Evolutionary conservation across 345 rosid genomes (phyloP), one percentile per base, ranked within the genome.

Genomic region (Eucalyptus decipiens): DNA sequence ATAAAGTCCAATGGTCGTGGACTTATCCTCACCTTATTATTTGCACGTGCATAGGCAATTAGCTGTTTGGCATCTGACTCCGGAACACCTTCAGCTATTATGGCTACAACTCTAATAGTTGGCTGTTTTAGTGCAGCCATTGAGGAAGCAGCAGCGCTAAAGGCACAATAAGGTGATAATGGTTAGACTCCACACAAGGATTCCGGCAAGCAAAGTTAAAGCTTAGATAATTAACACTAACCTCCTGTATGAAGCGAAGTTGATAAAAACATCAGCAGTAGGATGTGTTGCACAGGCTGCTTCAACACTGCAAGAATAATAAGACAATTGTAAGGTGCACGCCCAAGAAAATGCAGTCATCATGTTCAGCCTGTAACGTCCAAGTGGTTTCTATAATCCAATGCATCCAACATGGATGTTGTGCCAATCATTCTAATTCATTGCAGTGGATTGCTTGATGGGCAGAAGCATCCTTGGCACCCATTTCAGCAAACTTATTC

Each of bases 31-130:
- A 94, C 99, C 97, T 97, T 97, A 90, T 97, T 97, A 94, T 97
- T 97, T 50, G 99, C 94, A 80, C 97, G 98, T 89, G 99, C 99
- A 90, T 93, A 97, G 67, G 95, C 95, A 93, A 97, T 97, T 93
- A 97, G 91, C 87, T 97, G 97, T 89, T 97, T 97, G 91, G 99
- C 90, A 91, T 97, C 99, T 13, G 98, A 94, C 92, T 97, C 99
- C 4, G 99, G 99, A 93, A 97, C 99, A 92, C 99, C 99, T 94
- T 97, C 99, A 50, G 99, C 99, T 89, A 97, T 97, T 87, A 97
- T 97, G 88, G 99, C 99, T 81, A 97, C 99, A 45, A 97, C 98
- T 90, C 98, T 95, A 87, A 97, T 95, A 88, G 99, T 97, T 89
- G 99, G 98, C 91, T 97, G 99, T 89, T 95, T 97, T 91, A 97